These are phyloP conservation scores for Cutaneotrichosporon dermatis DNA, from an alignment of 1,284 basidiomycete genomes.

Conservation along the genomic window DNA sequence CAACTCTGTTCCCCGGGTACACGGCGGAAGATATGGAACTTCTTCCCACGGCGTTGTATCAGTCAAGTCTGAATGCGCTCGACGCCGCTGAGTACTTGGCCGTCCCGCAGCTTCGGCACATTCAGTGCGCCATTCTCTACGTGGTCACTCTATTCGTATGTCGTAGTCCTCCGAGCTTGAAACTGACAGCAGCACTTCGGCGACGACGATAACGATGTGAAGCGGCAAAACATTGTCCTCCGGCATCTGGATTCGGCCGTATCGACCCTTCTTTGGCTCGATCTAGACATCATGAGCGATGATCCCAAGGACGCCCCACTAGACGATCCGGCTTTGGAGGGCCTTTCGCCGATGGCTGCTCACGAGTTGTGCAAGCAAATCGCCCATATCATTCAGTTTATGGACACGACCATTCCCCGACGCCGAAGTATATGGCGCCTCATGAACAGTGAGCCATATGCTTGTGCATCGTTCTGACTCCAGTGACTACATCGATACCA, in stretches of 20 bases:
- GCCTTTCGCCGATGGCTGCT: neutral
- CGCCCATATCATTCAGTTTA: conserved; percentile 14
- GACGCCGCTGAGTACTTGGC: conserved; percentile 17
- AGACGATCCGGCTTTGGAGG: conserved; percentile 10
- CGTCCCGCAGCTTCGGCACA: conserved; percentile 21
- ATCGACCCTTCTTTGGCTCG: conserved; percentile 22
- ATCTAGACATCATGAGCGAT: conserved; percentile 14
- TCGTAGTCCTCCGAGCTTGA: neutral
- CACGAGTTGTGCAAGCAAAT: conserved; percentile 19
- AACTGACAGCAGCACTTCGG: conserved; percentile 22
- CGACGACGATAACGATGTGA: conserved; percentile 3
- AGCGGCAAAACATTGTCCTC: conserved; percentile 18
- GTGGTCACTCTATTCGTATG: conserved; percentile 22
- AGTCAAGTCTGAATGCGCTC: conserved; percentile 17
- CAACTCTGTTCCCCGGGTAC: neutral
- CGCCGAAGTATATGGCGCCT: conserved; percentile 19
- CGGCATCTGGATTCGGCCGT: conserved; percentile 22
- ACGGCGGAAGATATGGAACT: neutral
- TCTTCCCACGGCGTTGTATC: conserved; percentile 9
- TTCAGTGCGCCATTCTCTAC: conserved; percentile 22
- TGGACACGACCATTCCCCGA: conserved; percentile 22
- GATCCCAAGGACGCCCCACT: neutral
- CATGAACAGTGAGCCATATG: neutral
- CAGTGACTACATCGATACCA: neutral
- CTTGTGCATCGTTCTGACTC: too few relatives aligned